Percentiles rank a stretch among this genome's conserved stretches.
These are phyloP conservation scores for Pseudogymnoascus sp. DNA, from an alignment of 2,329 filamentous ascomycete species.

Conservation along the genomic window DNA sequence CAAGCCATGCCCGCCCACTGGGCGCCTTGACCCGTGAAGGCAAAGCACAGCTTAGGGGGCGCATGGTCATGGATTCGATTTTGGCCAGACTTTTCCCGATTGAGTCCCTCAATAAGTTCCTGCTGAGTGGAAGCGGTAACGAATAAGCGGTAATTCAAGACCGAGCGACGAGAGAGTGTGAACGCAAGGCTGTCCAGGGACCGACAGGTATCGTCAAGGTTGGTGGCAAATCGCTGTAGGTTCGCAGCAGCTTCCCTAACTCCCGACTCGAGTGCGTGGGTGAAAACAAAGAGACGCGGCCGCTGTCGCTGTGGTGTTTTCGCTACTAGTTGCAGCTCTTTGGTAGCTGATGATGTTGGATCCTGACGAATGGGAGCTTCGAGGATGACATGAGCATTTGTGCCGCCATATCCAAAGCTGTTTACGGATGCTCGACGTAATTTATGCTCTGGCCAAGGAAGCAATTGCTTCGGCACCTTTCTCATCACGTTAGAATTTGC, in stretches of 20 bases:
- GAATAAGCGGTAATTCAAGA: background rate
- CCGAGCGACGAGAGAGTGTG: background rate
- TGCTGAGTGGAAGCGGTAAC: background rate
- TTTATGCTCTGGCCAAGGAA: background rate
- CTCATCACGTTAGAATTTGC: constrained; percentile 3
- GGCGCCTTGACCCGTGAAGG: constrained; percentile 22
- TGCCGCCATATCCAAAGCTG: constrained; percentile 37
- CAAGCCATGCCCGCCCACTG: constrained; percentile 21
- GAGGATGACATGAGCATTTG: constrained; percentile 38
- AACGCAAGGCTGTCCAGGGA: background rate
- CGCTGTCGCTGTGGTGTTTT: too few relatives aligned
- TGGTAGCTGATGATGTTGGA: too few relatives aligned
- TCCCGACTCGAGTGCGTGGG: background rate
- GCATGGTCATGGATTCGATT: too few relatives aligned
- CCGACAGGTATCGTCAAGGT: background rate
- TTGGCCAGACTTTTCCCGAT: background rate
- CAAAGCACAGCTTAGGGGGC: background rate
- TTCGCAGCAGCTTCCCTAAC: background rate
- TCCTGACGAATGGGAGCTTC: background rate
- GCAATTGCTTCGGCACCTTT: background rate
- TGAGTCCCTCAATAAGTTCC: background rate
- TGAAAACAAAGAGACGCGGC: too few relatives aligned
- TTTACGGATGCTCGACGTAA: constrained; percentile 17
- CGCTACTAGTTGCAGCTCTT: too few relatives aligned
- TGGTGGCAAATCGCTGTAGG: background rate